Conservation (phyloP, 257 asterid genomes). For the Striga asiatica region DNA sequence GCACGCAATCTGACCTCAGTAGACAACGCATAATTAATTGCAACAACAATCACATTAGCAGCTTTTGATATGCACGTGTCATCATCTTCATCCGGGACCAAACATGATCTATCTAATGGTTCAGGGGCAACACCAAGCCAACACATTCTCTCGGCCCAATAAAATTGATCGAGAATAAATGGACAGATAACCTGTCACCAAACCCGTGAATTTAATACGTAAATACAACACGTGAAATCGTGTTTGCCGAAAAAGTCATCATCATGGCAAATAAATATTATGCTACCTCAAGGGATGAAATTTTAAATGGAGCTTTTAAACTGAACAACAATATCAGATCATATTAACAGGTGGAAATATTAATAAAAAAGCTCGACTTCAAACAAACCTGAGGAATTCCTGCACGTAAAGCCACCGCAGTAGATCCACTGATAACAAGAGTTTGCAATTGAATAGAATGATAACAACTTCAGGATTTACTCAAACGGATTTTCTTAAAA, state of each 20-base stretch:
- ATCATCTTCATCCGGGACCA: constrained; percentile 54
- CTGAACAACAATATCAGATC: background rate
- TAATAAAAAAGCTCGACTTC: constrained; percentile 6
- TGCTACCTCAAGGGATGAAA: background rate
- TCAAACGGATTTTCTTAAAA: background rate
- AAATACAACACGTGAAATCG: too few species aligned
- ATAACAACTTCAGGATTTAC: constrained; percentile 8
- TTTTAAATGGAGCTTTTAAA: too few species aligned
- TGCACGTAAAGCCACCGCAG: constrained; percentile 78
- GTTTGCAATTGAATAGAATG: constrained; percentile 8
- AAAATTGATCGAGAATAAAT: constrained; percentile 80
- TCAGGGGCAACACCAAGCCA: constrained; percentile 94
- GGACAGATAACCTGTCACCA: constrained; percentile 71
- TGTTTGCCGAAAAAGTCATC: background rate
- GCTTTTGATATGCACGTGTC: constrained; percentile 36
- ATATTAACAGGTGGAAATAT: background rate
- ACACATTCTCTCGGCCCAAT: constrained; percentile 98
- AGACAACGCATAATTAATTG: constrained; percentile 40
- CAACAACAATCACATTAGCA: constrained; percentile 39
- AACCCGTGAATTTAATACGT: too few species aligned
- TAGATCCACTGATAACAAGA: constrained; percentile 63
- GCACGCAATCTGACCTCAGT: constrained; percentile 46
- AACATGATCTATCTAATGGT: constrained; percentile 44
- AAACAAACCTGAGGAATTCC: constrained; percentile 90
- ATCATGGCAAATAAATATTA: background rate